Base-by-base conservation (phyloP, 2,329 filamentous ascomycete genomes). In the Aspergillus versicolor region DNA sequence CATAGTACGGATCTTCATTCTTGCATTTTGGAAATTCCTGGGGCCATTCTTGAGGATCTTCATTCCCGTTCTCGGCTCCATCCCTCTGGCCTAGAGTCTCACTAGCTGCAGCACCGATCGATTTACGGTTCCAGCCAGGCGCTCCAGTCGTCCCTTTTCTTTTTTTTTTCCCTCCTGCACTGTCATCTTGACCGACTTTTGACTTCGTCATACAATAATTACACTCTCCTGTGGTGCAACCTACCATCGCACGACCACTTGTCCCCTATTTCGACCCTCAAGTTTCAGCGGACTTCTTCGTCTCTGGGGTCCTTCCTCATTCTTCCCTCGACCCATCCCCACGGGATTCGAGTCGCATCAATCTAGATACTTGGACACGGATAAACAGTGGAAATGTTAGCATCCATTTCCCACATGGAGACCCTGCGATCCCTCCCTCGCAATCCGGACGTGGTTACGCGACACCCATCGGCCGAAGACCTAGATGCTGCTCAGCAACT, bases 401-500 rank as follows among this genome's bases (percentile, higher is more conserved):
- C 70, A 46, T 73, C 72, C 40, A 63, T 71, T n/a, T 61, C 69
- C 53, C 68, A 70, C 64, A 74, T 74, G 71, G 72, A 75, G 63
- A 62, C 70, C 58, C 62, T 68, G 64, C 66, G 66, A 61, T 70
- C 72, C 60, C 61, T 71, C 32, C 65, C 71, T 49, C 64, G 64
- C 43, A 68, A 66, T 49, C 58, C 66, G 19, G 63, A 68, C 56
- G 69, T 65, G 62, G 59, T 73, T 52, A 65, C 71, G 65, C 73
- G 74, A 60, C 75, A 79, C 57, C 77, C 76, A 3, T 79, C 76
- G 4, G 76, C 76, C 24, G 76, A 79, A 65, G 77, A 79, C 61
- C 63, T 79, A 43, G 77, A 79, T 62, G 77, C 77, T 57, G 77
- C 77, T 54, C 77, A 77, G 65, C 77, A 79, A 67, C 65, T 79